Evolutionary conservation across 2,329 filamentous ascomycete genomes (phyloP).

Genomic region (Beauveria sp.): DNA sequence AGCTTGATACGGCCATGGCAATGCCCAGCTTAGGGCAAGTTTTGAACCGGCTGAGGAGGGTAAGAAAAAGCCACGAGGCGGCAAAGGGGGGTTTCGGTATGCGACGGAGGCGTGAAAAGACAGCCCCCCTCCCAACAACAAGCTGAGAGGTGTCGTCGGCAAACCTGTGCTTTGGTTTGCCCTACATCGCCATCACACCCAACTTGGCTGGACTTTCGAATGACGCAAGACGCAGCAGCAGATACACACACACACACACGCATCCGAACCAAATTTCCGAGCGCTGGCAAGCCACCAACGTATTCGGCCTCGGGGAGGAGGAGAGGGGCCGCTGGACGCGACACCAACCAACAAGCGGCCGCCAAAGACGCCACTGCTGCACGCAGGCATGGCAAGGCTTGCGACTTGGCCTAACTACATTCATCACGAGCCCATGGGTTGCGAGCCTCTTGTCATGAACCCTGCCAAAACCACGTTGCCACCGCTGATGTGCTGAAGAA

Average conservation of each 20-base stretch:
- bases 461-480: neutral
- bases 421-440: neutral
- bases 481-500: neutral
- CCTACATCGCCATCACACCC: neutral
- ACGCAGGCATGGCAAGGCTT: too few species aligned
- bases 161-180: conserved; percentile 1
- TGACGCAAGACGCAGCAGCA: too few species aligned
- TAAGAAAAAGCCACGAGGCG: neutral
- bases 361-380: conserved; percentile 4
- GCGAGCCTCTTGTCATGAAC: neutral
- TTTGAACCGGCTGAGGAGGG: neutral
- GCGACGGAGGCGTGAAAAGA: neutral
- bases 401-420: too few species aligned
- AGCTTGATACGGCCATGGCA: too few species aligned
- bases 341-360: neutral
- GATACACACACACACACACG: too few species aligned
- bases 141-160: neutral
- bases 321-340: neutral
- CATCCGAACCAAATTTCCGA: conserved; percentile 4
- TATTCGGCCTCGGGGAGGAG: neutral
- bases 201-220: neutral
- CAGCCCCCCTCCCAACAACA: neutral
- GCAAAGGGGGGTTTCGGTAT: neutral
- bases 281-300: neutral
- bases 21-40: neutral